phyloP scores from a whole-genome alignment of 78 protist species.

The Dictyostelium firmibasis region DNA sequence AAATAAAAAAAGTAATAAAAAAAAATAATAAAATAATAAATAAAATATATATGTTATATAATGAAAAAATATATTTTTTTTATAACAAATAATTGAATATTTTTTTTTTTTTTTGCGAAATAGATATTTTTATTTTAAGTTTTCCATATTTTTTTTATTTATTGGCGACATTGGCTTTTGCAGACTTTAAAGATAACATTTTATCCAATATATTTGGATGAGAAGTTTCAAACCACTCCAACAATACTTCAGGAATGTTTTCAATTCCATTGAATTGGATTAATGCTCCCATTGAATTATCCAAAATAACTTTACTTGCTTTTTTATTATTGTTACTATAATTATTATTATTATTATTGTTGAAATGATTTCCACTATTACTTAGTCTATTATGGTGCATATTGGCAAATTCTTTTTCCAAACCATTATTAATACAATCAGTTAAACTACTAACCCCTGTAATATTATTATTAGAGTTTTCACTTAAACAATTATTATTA shows the following conservation, averaged over 20 bases:
- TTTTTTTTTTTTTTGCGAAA: not conserved
- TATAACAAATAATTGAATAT: not conserved
- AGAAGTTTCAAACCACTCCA: slow-evolving; percentile 37
- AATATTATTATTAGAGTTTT: not conserved
- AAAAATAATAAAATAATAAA: not conserved
- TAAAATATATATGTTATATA: not conserved
- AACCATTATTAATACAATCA: not conserved
- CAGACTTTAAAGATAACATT: not conserved
- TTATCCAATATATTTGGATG: slow-evolving; percentile 34
- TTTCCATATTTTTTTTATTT: not conserved
- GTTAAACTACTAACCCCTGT: not conserved
- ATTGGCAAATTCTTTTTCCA: not conserved
- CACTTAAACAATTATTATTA: not conserved
- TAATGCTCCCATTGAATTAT: slow-evolving; percentile 37
- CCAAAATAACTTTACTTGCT: slow-evolving; percentile 69
- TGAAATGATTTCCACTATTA: not conserved
- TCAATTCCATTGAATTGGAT: slow-evolving; percentile 31
- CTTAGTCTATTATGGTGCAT: not conserved
- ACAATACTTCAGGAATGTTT: slow-evolving; percentile 10
- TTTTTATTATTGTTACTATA: not conserved
- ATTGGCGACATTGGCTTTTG: not conserved
- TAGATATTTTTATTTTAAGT: not conserved
- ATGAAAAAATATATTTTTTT: not conserved
- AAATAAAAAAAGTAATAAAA: not conserved
- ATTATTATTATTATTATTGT: not conserved